These are phyloP conservation scores for Malus fusca DNA, from an alignment of 306 rosid genomes.

Conservation along the genomic window DNA sequence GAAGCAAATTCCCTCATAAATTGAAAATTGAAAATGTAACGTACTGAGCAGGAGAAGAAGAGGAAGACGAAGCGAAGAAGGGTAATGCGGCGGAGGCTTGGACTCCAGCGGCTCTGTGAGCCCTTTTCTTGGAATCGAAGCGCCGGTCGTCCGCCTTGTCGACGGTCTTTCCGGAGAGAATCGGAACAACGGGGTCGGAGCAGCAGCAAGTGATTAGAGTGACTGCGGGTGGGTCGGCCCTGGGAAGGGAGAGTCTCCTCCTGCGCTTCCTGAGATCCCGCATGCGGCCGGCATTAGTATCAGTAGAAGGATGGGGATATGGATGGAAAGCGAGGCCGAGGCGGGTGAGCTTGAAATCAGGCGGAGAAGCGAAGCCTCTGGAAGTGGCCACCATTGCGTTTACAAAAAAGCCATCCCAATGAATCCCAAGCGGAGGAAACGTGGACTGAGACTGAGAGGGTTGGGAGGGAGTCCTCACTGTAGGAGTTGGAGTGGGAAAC, in stretches of 20 bases:
- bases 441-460: neutral
- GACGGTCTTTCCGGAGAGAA: constrained; percentile 35
- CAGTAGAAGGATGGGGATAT: neutral
- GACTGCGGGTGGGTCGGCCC: constrained; percentile 25
- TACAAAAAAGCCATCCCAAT: constrained; percentile 29
- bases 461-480: neutral
- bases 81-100: constrained; percentile 73
- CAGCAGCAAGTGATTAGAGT: constrained; percentile 41
- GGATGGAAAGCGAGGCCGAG: constrained; percentile 25
- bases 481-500: neutral
- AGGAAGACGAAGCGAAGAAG: constrained; percentile 19
- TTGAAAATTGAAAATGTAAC: neutral
- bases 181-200: constrained; percentile 61
- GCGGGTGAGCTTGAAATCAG: constrained; percentile 42
- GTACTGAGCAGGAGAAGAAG: constrained; percentile 35
- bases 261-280: constrained; percentile 35
- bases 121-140: constrained; percentile 44
- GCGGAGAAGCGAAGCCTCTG: constrained; percentile 53
- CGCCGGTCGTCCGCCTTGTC: constrained; percentile 57
- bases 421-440: neutral
- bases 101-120: constrained; percentile 44
- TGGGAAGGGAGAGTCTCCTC: constrained; percentile 12
- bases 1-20: neutral
- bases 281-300: neutral
- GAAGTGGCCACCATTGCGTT: constrained; percentile 61